These are phyloP conservation scores for Suillus decipiens DNA, from an alignment of 768 basidiomycete species.

Conservation along the genomic window DNA sequence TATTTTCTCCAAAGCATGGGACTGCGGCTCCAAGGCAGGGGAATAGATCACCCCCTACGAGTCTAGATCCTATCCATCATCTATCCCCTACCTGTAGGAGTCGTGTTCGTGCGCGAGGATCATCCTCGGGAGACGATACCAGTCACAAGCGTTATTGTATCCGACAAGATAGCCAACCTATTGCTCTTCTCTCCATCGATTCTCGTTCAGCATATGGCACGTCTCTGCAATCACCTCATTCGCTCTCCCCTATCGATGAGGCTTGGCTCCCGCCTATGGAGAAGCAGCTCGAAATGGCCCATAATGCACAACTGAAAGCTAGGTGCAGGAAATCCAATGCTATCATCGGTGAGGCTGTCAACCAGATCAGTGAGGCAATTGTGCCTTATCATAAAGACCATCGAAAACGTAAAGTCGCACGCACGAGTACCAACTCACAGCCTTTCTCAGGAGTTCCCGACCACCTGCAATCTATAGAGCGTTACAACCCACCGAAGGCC, in stretches of 20 bases:
- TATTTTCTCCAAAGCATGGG: neutral
- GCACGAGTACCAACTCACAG: neutral
- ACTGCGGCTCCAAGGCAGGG: neutral
- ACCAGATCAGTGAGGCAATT: conserved; percentile 1
- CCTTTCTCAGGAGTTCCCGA: conserved; percentile 1
- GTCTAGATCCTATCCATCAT: neutral
- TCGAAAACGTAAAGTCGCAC: neutral
- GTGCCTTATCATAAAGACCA: neutral
- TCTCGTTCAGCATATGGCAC: neutral
- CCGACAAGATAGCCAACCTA: conserved; percentile 2
- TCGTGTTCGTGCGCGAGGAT: neutral
- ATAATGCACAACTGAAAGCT: neutral
- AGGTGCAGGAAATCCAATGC: neutral
- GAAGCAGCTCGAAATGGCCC: conserved; percentile 3
- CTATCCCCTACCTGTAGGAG: neutral
- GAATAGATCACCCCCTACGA: neutral
- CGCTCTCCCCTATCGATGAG: conserved; percentile 3
- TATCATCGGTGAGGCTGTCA: neutral
- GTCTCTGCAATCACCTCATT: neutral
- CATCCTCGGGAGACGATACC: neutral
- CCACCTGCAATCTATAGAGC: neutral
- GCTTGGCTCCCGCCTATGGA: conserved; percentile 3
- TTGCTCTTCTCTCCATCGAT: conserved; percentile 1
- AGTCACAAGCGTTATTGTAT: conserved; percentile 1
- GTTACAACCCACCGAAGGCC: too few relatives aligned